A percentile compares a stretch with the other conserved stretches of the same genome.
These are phyloP conservation scores for Chenopodium suecicum DNA, from an alignment of 148 eudicot species.

Conservation along the genomic window DNA sequence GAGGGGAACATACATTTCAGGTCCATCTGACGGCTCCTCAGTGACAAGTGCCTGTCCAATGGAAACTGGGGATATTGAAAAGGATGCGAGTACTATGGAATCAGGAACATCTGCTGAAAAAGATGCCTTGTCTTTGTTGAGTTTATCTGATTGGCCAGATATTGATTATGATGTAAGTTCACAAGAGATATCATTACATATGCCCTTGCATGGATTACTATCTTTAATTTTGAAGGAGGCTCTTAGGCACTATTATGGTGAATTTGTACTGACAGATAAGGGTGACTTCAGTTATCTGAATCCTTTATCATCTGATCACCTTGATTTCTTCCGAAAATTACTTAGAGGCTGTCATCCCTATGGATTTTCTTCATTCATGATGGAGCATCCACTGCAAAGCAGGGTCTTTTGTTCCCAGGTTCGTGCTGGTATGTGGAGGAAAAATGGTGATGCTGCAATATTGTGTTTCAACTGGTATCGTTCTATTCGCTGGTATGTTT, in stretches of 20 bases:
- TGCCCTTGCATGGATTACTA: slow-evolving; percentile 79
- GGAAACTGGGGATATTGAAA: slow-evolving; percentile 31
- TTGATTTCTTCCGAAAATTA: slow-evolving; percentile 59
- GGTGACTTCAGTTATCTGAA: slow-evolving; percentile 27
- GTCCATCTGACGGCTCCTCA: slow-evolving; percentile 33
- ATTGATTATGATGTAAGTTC: slow-evolving; percentile 78
- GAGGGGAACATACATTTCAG: slow-evolving; percentile 44
- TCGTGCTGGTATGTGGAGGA: slow-evolving; percentile 98
- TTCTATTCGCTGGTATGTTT: slow-evolving; percentile 74
- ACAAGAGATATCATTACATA: slow-evolving; percentile 78
- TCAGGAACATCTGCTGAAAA: slow-evolving; percentile 43
- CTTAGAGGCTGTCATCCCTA: slow-evolving; percentile 77
- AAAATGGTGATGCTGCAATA: slow-evolving; percentile 85
- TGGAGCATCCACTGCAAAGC: slow-evolving; percentile 95
- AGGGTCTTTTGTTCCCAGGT: slow-evolving; percentile 95
- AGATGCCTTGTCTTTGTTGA: slow-evolving; percentile 54
- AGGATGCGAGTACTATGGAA: slow-evolving; percentile 41
- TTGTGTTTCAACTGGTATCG: slow-evolving; percentile 79
- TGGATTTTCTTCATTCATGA: slow-evolving; percentile 83
- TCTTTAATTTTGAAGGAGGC: slow-evolving; percentile 67
- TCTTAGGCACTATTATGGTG: slow-evolving; percentile 58
- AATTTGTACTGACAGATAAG: slow-evolving; percentile 30
- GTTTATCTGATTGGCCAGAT: slow-evolving; percentile 80
- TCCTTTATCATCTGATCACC: slow-evolving; percentile 31
- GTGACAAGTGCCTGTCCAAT: slow-evolving; percentile 22